These are phyloP conservation scores for Penicillium aurantiogriseum DNA, from an alignment of 2,329 filamentous ascomycete genomes.

Conservation along the genomic window DNA sequence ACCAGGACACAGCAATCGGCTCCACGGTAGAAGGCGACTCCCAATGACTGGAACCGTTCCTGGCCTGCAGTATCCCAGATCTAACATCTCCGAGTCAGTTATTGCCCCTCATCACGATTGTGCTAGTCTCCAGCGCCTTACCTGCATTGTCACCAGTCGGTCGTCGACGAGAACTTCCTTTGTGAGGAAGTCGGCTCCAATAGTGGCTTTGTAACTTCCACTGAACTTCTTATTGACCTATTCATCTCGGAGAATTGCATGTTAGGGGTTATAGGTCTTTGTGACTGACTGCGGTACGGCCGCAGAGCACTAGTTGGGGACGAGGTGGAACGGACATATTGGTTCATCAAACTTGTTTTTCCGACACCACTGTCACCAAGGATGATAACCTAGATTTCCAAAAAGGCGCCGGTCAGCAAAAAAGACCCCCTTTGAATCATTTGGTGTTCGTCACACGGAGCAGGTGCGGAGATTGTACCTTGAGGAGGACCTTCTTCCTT, in stretches of 20 bases:
- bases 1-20: conserved; percentile 98
- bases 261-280: conserved; percentile 17
- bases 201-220: conserved; percentile 98
- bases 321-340: conserved; percentile 76
- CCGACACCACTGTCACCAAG: conserved; percentile 97
- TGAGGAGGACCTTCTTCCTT: conserved; percentile 86
- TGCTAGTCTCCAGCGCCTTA: conserved; percentile 40
- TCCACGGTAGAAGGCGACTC: conserved; percentile 94
- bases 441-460: conserved; percentile 10
- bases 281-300: conserved; percentile 12
- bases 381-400: conserved; percentile 77
- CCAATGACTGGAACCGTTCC: conserved; percentile 94
- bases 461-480: conserved; percentile 56
- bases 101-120: conserved; percentile 1
- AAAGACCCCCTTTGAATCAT: neutral
- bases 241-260: neutral
- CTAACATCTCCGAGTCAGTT: conserved; percentile 46
- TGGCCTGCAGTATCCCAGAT: conserved; percentile 98
- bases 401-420: conserved; percentile 13
- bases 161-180: conserved; percentile 98
- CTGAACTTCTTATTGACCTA: conserved; percentile 99
- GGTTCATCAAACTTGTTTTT: conserved; percentile 99
- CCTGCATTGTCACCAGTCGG: conserved; percentile 97
- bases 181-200: conserved; percentile 96
- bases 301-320: neutral